Percentiles rank a stretch among this genome's conserved stretches.
These are phyloP conservation scores for Pythium plurisporium DNA, from an alignment of 352 stramenopile species.

Conservation along the genomic window DNA sequence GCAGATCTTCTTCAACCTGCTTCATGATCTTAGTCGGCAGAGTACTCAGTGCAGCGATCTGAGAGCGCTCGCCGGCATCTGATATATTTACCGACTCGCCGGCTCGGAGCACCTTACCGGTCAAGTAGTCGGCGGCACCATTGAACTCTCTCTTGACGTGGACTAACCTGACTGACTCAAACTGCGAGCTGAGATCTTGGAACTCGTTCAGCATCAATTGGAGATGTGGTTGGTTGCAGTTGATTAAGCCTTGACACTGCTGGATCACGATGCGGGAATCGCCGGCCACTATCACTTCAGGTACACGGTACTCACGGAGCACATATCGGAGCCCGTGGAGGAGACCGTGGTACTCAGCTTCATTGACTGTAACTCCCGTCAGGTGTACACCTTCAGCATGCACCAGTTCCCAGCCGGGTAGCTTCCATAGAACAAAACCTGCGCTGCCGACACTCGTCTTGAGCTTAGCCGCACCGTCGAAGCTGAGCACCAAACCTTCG, in stretches of 20 bases:
- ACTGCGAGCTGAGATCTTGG: no score
- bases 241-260: conserved; percentile 4
- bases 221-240: conserved; percentile 9
- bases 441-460: conserved; percentile 7
- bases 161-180: no score
- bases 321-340: not conserved
- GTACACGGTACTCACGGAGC: not conserved
- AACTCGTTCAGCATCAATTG: conserved; percentile 9
- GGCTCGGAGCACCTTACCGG: not conserved
- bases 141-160: conserved; percentile 9
- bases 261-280: conserved; percentile 12
- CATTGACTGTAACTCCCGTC: conserved; percentile 5
- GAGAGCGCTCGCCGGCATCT: not conserved
- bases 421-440: conserved; percentile 7
- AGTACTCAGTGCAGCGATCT: not conserved
- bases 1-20: no score
- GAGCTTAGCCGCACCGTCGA: conserved; percentile 13
- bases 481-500: conserved; percentile 8
- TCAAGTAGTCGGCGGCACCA: not conserved
- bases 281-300: not conserved
- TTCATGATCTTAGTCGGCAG: not conserved
- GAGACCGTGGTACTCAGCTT: conserved; percentile 16
- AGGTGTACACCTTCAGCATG: not conserved
- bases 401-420: conserved; percentile 8
- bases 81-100: not conserved